A percentile compares a stretch with the other conserved stretches of the same genome.
Evolutionary conservation across 139 green algal species (phyloP).

Genomic region (Picochlorum sp.): DNA sequence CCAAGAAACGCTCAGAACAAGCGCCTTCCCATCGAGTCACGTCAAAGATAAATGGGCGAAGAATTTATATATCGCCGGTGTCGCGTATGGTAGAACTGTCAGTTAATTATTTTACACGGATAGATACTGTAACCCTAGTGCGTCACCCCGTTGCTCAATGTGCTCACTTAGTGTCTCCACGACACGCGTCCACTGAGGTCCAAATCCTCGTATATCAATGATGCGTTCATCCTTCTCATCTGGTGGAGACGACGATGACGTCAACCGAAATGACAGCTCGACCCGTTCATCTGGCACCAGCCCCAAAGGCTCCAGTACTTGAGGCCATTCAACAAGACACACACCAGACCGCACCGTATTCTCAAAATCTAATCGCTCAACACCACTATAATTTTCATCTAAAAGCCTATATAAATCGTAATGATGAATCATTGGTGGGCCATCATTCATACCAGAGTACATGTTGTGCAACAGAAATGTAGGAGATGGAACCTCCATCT

Average conservation of each 20-base stretch:
- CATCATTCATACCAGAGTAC: slow-evolving; percentile 32
- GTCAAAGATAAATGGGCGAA: slow-evolving; percentile 99
- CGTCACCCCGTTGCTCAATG: not conserved
- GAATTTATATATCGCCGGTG: slow-evolving; percentile 94
- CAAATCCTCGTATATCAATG: too few species aligned
- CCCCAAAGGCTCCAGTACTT: slow-evolving; percentile 6
- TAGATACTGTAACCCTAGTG: too few species aligned
- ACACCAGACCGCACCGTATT: slow-evolving; percentile 12
- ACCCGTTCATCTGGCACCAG: too few species aligned
- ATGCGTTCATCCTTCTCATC: too few species aligned
- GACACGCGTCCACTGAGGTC: not conserved
- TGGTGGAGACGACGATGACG: too few species aligned
- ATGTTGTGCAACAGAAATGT: slow-evolving; percentile 79
- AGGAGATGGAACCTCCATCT: slow-evolving; percentile 67
- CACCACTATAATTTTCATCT: not conserved
- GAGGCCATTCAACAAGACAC: slow-evolving; percentile 30
- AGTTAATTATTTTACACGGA: slow-evolving; percentile 23
- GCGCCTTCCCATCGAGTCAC: slow-evolving; percentile 86
- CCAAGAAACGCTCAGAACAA: slow-evolving; percentile 95
- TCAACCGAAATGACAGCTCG: too few species aligned
- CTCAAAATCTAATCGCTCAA: slow-evolving; percentile 6
- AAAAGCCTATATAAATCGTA: slow-evolving; percentile 74
- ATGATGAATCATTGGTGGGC: slow-evolving; percentile 57
- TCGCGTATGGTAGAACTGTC: slow-evolving; percentile 92
- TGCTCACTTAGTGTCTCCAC: not conserved